Base-by-base conservation (phyloP, 2,329 filamentous ascomycete species). In the Magnaporthiopsis rhizophila region DNA sequence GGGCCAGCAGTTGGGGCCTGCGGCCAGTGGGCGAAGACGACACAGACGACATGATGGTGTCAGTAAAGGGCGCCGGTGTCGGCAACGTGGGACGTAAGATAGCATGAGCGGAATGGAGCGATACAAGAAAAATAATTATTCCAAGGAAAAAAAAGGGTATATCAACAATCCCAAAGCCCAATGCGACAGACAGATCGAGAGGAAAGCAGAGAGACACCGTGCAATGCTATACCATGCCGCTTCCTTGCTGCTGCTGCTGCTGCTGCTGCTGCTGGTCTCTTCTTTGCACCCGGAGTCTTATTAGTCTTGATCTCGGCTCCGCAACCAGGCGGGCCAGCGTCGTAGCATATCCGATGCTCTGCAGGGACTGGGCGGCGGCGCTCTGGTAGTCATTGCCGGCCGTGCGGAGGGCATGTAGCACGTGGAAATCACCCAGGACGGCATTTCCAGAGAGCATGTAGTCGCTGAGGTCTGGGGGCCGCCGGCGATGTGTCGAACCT, bases 11-110 rank as follows among this genome's bases (percentile, higher is more conserved):
- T 65, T 98, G 94, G 94, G 94, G 94, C 18, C 80, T 98, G 71
- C 83, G 93, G 71, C 91, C 94, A 68, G 87, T 85, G 15, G 82
- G 83, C 12, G 83, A 89, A 86, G 45, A 84, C 32, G 90, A 92
- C 68, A 85, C 83, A 21, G 80, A 80, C 26, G 83, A 85, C 74
- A 83, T 98, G 62, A 84, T 97, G 66, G 82, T 99, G 70, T 96
- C 92, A 69, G 89, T 99, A 58, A 96, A 98, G 72, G 95, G 95
- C 38, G 88, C 87, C 71, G 95, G 95, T 58, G 91, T 99, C 65
- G 95, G 95, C 36, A 99, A 98, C 74, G 90, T 98, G 61, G 94
- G 94, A 63, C 86, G 93, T 72, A 98, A 98, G 79, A 89, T 97
- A 72, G 84, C 83, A 71, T 86, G 76, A 76, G 56, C 70, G 7